Percentiles rank a stretch among this genome's conserved stretches.
Conservation (phyloP, 306 rosid species). For the Dalbergia cochinchinensis region DNA sequence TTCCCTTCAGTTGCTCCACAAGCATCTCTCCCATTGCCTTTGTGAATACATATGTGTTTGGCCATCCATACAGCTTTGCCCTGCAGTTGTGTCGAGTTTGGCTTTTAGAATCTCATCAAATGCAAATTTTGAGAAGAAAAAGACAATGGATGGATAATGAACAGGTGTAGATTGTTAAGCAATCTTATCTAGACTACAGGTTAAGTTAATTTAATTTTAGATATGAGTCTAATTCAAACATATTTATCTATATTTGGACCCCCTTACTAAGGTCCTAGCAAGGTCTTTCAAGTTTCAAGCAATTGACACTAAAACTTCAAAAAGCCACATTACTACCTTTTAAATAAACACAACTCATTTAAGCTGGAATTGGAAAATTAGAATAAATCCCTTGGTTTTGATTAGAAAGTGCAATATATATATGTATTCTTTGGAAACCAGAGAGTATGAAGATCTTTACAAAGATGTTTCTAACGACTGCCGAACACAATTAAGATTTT, state of each 20-base stretch:
- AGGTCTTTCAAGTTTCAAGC: neutral
- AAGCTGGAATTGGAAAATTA: neutral
- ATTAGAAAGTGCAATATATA: neutral
- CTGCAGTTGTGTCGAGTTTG: constrained; percentile 44
- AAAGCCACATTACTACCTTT: neutral
- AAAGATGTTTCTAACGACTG: no score
- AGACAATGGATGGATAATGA: no score
- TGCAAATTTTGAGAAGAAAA: no score
- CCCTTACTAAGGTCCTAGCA: neutral
- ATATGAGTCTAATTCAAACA: neutral
- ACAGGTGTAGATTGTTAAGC: neutral
- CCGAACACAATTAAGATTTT: no score
- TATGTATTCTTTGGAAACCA: no score
- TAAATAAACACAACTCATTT: constrained; percentile 8
- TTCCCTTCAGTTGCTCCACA: constrained; percentile 56
- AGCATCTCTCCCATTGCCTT: constrained; percentile 98
- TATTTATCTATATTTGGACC: neutral
- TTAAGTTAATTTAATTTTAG: neutral
- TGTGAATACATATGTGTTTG: constrained; percentile 92
- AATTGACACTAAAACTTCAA: neutral
- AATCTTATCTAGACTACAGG: neutral
- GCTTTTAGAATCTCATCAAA: constrained; percentile 2
- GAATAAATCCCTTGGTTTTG: neutral
- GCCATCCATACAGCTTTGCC: constrained; percentile 88
- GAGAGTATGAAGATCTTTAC: no score